Base-by-base conservation (phyloP, 2,329 filamentous ascomycete species). In the Chaetothyriales sp. region DNA sequence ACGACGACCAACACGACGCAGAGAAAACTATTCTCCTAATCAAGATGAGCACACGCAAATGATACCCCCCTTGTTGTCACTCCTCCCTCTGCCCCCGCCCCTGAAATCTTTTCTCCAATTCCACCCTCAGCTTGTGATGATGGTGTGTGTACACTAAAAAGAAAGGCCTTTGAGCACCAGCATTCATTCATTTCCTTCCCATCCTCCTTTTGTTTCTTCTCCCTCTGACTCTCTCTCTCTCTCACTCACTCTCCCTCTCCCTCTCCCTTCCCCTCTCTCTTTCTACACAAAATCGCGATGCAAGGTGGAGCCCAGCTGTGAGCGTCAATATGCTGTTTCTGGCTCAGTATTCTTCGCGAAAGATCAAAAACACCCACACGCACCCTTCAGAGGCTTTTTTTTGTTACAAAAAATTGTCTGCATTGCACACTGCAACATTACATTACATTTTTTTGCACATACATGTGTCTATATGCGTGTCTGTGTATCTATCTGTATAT, bases 301-400 rank as follows among this genome's bases (percentile, higher is more conserved):
- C 65, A 69, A 72, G 71, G 71, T 73, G 70, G 71, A 73, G 71
- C 70, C 64, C 69, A 70, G 72, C 32, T 70, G 70, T 68, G 70
- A 73, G 70, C 15, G 61, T 65, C 64, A 64, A 70, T 73, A 68
- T 69, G 70, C 70, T 71, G 68, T 70, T 68, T 68, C 67, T 65
- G 51, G 70, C 70, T 73, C 70, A 73, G 70, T 73, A 73, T 73
- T 70, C 65, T 68, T 66, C 64, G 70, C 70, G 70, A 71, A 63
- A 73, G 63, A 73, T 71, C 61, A 65, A 72, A 50, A 18, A 32
- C 10, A 32, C 28, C 10, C 10, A 10, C 8, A n/a, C n/a, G n/a
- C 10, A 2, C 7, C 28, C 28, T 15, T 1, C 32, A 25, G 22
- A 25, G 22, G 22, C 6, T 39, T 39, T 32, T 9, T 10, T 32